phyloP scores from a whole-genome alignment of 1,284 basidiomycete genomes.

The Rhodotorula sp. region DNA sequence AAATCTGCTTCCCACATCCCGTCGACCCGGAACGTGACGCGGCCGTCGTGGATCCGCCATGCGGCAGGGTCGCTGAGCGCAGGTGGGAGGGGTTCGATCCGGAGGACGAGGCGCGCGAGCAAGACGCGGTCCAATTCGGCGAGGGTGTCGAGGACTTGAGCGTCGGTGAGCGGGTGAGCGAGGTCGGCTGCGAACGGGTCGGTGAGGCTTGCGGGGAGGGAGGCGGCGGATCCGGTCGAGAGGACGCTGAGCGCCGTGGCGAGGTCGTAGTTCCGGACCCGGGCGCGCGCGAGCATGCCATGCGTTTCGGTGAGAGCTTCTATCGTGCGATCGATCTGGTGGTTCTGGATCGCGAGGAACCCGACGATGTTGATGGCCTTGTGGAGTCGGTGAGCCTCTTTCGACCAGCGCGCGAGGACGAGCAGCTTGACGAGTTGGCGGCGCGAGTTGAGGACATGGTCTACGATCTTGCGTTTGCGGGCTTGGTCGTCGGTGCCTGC shows the following conservation, averaged over 20 bases:
- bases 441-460: conserved; percentile 82
- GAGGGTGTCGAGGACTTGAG: conserved; percentile 64
- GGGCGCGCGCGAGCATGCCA: conserved; percentile 55
- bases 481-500: conserved; percentile 63
- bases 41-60: conserved; percentile 70
- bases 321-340: conserved; percentile 72
- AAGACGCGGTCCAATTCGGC: conserved; percentile 70
- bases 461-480: conserved; percentile 74
- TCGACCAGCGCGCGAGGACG: conserved; percentile 75
- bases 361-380: conserved; percentile 84
- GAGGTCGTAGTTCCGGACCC: conserved; percentile 84
- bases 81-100: conserved; percentile 50
- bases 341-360: conserved; percentile 77
- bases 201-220: conserved; percentile 65
- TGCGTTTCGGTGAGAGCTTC: conserved; percentile 63
- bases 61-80: conserved; percentile 60
- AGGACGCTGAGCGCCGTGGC: conserved; percentile 81
- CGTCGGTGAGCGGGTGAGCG: conserved; percentile 60
- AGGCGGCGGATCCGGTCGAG: conserved; percentile 63
- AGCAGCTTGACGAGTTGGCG: conserved; percentile 86
- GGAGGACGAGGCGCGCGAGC: conserved; percentile 62
- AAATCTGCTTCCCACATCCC: conserved; percentile 73
- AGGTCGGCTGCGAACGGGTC: conserved; percentile 65
- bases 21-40: conserved; percentile 69
- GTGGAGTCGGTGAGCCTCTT: conserved; percentile 73